Evolutionary conservation across 140 eudicot genomes (phyloP), one percentile per base, ranked within the genome.

Genomic region (Ambrosia hybrid): DNA sequence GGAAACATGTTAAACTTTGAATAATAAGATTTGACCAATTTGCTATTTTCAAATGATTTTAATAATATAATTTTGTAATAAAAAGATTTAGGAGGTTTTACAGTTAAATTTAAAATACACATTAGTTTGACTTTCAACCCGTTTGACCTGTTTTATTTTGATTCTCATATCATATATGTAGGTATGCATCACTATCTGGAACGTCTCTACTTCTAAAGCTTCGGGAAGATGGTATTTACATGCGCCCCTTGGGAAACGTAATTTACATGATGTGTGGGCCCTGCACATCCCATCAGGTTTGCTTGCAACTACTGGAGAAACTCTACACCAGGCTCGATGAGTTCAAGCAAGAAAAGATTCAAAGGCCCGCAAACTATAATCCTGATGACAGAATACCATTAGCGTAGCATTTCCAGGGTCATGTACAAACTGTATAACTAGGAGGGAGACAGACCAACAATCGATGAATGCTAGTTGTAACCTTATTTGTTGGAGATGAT

Each of bases 191-290:
- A 3, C 75, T 66, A 39, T 90, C 80, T 76, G 95, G 92, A 62
- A 74, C 72, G 3, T 81, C 96, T 51, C 86, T 94, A n/a, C 67
- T 94, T 51, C 4, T 71, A 72, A 83, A 86, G 78, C 94, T 94
- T 30, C 85, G 83, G 0, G 90, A 84, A 63, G 99, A 94, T 76
- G 99, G 95, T 30, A 83, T 90, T 60, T 90, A 77, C 76, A 86
- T 76, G 92, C 85, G 99, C 67, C 95, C 99, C 30, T 78, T 90
- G 70, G 99, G 99, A 49, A 90, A 94, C 57, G 96, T 94, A 45
- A 80, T 90, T 38, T 94, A 94, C 73, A 80, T 90, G 39, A 94
- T 94, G 96, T 88, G 96, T 41, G 97, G 96, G 68, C 99, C 99
- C 5, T 86, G 91, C 77, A 88, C 99, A 8, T 78, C 94, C 34